Evolutionary conservation across 2,329 filamentous ascomycete genomes (phyloP), one percentile per base, ranked within the genome.

Genomic region (Penicillium sclerotiorum): DNA sequence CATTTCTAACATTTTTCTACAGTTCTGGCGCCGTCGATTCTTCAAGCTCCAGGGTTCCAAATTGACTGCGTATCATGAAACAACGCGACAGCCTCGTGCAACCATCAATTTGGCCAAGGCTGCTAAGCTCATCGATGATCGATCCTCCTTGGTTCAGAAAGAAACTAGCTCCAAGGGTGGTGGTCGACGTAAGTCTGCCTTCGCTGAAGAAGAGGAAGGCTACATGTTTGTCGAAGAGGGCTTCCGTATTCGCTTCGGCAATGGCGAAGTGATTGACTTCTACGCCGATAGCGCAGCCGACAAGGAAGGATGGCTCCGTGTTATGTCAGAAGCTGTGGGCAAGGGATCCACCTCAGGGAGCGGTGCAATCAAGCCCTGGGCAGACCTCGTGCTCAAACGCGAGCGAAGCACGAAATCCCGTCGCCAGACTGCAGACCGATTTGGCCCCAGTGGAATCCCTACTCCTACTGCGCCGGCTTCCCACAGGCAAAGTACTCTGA

Each of bases 181-280:
- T 48, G 86, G 85, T 60, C 88, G 94, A 36, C 88, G 94, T 48
- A 91, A 95, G 70, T 96, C 92, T 27, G 94, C 90, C 9, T 99
- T 99, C 70, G 92, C 93, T 1, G 94, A 97, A 72, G 94, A 99
- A 59, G 94, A 99, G 73, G 94, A 99, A 69, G 94, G 94, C 35
- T 99, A 99, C 78, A 96, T 96, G 89, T 99, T 99, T 70, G 93
- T 99, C 45, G 94, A 99, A 71, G 94, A 99, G 70, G 94, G 94
- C 2, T 99, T 99, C 86, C 90, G 94, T 33, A 95, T 99, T 69
- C 90, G 93, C 50, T 99, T 99, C 74, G 95, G 90, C 69, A 99
- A 99, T 65, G 94, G 94, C 54, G 94, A 99, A 74, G 86, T 96
- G 56, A 99, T 99, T 67, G 93, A 97, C 77, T 97, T 97, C 70